Conservation (phyloP, 345 rosid species). For the Laguncularia racemosa region DNA sequence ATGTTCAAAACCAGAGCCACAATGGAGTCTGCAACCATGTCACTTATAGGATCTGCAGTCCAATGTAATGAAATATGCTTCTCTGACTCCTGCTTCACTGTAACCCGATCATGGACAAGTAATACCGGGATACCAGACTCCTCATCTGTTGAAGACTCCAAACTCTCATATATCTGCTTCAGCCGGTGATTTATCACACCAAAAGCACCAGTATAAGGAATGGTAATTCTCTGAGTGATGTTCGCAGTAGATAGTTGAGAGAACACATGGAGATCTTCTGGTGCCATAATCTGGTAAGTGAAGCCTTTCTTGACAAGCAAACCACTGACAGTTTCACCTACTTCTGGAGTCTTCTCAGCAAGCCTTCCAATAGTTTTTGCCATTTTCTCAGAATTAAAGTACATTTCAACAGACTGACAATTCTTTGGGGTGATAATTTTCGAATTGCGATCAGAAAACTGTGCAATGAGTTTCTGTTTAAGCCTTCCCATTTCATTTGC, state of each 20-base stretch:
- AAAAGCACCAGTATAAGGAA: conserved; percentile 70
- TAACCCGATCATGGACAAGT: conserved; percentile 61
- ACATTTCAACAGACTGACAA: conserved; percentile 85
- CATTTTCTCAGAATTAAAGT: conserved; percentile 82
- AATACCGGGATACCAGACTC: conserved; percentile 60
- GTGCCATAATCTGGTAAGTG: conserved; percentile 94
- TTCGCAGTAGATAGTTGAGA: conserved; percentile 89
- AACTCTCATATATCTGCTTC: conserved; percentile 72
- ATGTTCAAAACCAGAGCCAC: conserved; percentile 79
- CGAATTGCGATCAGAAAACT: conserved; percentile 71
- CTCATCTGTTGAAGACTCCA: conserved; percentile 69
- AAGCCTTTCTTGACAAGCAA: conserved; percentile 88
- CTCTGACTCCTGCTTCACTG: conserved; percentile 77
- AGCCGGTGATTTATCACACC: conserved; percentile 78
- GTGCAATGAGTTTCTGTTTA: conserved; percentile 71
- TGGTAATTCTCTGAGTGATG: conserved; percentile 70
- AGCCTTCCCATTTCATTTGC: conserved; percentile 94
- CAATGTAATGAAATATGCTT: conserved; percentile 82
- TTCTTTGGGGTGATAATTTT: conserved; percentile 82
- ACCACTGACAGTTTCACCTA: conserved; percentile 73
- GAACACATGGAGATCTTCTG: conserved; percentile 91
- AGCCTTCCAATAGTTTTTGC: conserved; percentile 83
- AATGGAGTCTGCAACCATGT: conserved; percentile 89
- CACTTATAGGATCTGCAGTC: conserved; percentile 79
- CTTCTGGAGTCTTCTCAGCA: conserved; percentile 77